Conservation (phyloP, 2,329 filamentous ascomycete genomes). For the Fusarium sp. region DNA sequence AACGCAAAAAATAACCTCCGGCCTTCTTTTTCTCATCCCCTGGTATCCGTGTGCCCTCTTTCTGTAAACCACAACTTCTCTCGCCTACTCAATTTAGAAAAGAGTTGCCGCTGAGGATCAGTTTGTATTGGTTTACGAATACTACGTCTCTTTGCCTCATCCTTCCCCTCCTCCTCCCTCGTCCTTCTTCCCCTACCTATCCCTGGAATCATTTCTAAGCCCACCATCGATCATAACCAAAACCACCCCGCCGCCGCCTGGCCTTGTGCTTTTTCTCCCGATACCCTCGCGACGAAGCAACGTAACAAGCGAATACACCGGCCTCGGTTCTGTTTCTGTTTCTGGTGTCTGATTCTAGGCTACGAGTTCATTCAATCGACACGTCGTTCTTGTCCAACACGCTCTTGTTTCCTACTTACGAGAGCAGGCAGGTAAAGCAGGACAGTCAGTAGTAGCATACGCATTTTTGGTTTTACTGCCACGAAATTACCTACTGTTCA, state of each 20-base stretch:
- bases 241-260: constrained; percentile 20
- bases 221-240: constrained; percentile 13
- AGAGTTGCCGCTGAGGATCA: constrained; percentile 40
- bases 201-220: constrained; percentile 2
- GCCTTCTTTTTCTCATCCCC: constrained; percentile 40
- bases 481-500: constrained; percentile 25
- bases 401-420: constrained; percentile 10
- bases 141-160: not conserved
- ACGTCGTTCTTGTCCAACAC: constrained; percentile 12
- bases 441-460: constrained; percentile 7
- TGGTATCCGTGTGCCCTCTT: constrained; percentile 41
- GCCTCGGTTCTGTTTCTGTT: constrained; percentile 8
- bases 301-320: constrained; percentile 14
- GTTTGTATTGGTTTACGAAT: constrained; percentile 13
- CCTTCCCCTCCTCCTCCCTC: constrained; percentile 2
- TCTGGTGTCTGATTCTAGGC: not conserved
- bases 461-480: constrained; percentile 21
- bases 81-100: constrained; percentile 41
- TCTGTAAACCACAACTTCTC: constrained; percentile 40
- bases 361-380: constrained; percentile 21
- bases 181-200: constrained; percentile 11
- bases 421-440: not conserved
- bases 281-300: constrained; percentile 26
- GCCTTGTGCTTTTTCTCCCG: constrained; percentile 19
- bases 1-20: constrained; percentile 50